Percentiles rank a stretch among this genome's conserved stretches.
Conservation (phyloP, 2,329 filamentous ascomycete species). For the Leptosphaerulina australis region DNA sequence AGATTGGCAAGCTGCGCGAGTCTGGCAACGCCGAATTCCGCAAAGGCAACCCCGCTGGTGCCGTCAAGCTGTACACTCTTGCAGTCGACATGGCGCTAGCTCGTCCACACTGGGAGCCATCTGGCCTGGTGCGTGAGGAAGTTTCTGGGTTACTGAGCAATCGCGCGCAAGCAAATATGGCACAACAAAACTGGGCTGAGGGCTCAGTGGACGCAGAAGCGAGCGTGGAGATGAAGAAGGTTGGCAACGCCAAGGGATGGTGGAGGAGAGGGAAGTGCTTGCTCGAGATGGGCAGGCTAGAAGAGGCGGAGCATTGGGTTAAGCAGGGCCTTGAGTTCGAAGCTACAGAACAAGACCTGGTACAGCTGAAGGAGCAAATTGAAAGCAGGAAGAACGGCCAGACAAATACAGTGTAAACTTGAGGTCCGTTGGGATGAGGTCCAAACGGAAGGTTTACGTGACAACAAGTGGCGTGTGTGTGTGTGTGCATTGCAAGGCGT, state of each 20-base stretch:
- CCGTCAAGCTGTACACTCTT: conserved; percentile 80
- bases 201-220: conserved; percentile 85
- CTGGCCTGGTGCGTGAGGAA: conserved; percentile 83
- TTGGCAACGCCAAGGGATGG: conserved; percentile 93
- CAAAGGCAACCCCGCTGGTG: conserved; percentile 75
- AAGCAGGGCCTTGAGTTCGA: conserved; percentile 81
- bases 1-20: conserved; percentile 90
- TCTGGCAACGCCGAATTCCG: conserved; percentile 82
- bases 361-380: conserved; percentile 50
- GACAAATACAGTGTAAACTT: conserved; percentile 1
- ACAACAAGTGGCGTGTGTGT: background rate
- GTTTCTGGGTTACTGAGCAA: conserved; percentile 80
- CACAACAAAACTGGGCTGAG: conserved; percentile 79
- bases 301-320: conserved; percentile 83
- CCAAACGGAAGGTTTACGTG: background rate
- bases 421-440: background rate
- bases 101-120: conserved; percentile 87
- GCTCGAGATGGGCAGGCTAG: conserved; percentile 85
- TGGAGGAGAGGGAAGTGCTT: conserved; percentile 86
- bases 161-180: conserved; percentile 89
- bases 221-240: conserved; percentile 84
- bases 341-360: conserved; percentile 59
- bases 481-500: conserved; percentile 32
- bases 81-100: conserved; percentile 86
- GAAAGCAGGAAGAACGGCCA: conserved; percentile 50